These are phyloP conservation scores for Nymphaea colorata DNA, from an alignment of 164 flowering plant species.

Conservation along the genomic window DNA sequence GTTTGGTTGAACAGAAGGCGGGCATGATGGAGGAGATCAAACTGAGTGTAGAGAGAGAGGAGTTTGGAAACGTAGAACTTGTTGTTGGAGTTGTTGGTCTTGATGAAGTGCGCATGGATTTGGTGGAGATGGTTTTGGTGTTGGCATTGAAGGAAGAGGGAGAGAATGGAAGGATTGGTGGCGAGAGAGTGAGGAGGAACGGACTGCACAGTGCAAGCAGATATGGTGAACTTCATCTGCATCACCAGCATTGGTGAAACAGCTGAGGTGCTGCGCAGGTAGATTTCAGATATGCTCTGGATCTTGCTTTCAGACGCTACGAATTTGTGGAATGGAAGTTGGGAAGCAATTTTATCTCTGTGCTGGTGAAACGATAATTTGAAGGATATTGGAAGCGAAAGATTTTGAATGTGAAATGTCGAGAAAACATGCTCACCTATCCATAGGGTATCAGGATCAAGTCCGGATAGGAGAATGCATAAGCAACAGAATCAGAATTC, in stretches of 20 bases:
- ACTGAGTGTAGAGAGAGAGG: constrained; percentile 7
- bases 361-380: no score
- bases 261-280: no score
- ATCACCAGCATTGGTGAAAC: not conserved
- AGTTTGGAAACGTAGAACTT: constrained; percentile 10
- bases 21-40: constrained; percentile 1
- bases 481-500: no score
- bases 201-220: not conserved
- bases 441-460: no score
- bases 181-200: not conserved
- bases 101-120: constrained; percentile 7
- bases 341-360: no score
- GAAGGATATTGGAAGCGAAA: no score
- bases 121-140: not conserved
- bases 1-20: constrained; percentile 7
- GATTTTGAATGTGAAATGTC: no score
- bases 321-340: no score
- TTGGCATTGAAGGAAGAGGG: constrained; percentile 2
- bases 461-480: no score
- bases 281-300: no score
- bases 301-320: no score
- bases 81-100: constrained; percentile 6
- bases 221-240: not conserved
- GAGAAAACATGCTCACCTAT: no score
- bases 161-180: constrained; percentile 1